Evolutionary conservation across 2,329 filamentous ascomycete genomes (phyloP), one percentile per base, ranked within the genome.

Genomic region (Paradendryphiella salina): DNA sequence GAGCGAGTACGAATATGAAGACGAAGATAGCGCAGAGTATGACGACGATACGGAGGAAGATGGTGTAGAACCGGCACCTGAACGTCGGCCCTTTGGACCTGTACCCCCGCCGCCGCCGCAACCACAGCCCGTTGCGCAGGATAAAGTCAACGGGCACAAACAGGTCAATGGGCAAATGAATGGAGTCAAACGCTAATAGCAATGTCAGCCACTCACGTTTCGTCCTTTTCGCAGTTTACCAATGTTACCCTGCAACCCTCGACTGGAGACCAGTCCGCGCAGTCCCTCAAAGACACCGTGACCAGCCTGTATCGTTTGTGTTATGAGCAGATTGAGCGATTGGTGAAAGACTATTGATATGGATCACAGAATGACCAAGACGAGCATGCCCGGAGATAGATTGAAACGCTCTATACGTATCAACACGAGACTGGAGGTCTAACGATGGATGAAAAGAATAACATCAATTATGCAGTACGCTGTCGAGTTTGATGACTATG

Each of bases 41-140:
- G 80, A 81, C 38, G 78, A 82, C 46, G 78, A 80, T 35, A 79
- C 80, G 5, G 80, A 82, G 43, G 85, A 86, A 60, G 80, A 83
- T 23, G 81, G 64, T 21, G 50, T 70, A 33, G 71, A 73, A 17
- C 57, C 67, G 7, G 58, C 62, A 15, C 64, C 63, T 17, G 65
- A 70, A 48, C 68, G 64, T 43, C 64, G 69, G 32, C 71, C 47
- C 34, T 73, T 71, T 53, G 71, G 71, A 10, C 70, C 68, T 33
- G 66, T 72, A 9, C 71, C 71, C 2, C 71, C 71, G 33, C 72
- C 72, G 29, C 71, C 70, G 35, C 68, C 70, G 11, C 68, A 65
- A 36, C 68, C 69, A 41, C 67, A 69, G 43, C 60, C 47, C 46
- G 50, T 64, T 41, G 58, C 57, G 35, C 71, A 70, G 55, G 65